These are phyloP conservation scores for Aschersonia sp. DNA, from an alignment of 2,329 filamentous ascomycete species.

Conservation along the genomic window DNA sequence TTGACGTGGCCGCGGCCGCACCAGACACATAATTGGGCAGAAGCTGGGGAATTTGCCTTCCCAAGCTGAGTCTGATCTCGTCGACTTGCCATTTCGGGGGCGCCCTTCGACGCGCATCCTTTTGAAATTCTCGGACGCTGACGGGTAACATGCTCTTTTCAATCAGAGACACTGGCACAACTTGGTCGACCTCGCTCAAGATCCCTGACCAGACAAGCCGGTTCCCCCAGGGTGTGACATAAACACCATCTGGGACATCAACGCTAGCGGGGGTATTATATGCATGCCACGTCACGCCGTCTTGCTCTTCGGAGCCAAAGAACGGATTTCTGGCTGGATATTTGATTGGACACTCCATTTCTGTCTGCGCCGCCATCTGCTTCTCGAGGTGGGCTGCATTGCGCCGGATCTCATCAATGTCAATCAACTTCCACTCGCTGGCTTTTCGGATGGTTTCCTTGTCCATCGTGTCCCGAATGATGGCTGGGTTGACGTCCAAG, in stretches of 20 bases:
- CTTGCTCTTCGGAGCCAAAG: not conserved
- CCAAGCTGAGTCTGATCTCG: not conserved
- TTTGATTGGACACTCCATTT: not conserved
- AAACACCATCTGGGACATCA: not conserved
- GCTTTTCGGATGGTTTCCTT: constrained; percentile 4
- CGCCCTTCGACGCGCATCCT: not conserved
- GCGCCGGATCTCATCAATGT: constrained; percentile 1
- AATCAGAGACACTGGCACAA: not conserved
- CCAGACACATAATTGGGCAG: constrained; percentile 2
- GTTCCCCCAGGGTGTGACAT: constrained; percentile 1
- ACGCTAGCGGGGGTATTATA: not conserved
- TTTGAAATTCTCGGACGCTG: not conserved
- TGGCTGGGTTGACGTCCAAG: constrained; percentile 8
- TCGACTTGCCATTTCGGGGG: constrained; percentile 1
- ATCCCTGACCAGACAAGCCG: constrained; percentile 2
- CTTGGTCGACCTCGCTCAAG: not conserved
- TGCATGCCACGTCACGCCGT: not conserved
- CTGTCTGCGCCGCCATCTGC: not conserved
- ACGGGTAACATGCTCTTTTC: not conserved
- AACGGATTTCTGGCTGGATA: not conserved
- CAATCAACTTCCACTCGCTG: constrained; percentile 5
- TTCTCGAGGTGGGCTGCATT: not conserved
- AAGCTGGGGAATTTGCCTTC: constrained; percentile 1
- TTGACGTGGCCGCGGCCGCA: constrained; percentile 1
- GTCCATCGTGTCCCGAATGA: constrained; percentile 11